These are phyloP conservation scores for Mycena citricolor DNA, from an alignment of 1,284 basidiomycete species.

Conservation along the genomic window DNA sequence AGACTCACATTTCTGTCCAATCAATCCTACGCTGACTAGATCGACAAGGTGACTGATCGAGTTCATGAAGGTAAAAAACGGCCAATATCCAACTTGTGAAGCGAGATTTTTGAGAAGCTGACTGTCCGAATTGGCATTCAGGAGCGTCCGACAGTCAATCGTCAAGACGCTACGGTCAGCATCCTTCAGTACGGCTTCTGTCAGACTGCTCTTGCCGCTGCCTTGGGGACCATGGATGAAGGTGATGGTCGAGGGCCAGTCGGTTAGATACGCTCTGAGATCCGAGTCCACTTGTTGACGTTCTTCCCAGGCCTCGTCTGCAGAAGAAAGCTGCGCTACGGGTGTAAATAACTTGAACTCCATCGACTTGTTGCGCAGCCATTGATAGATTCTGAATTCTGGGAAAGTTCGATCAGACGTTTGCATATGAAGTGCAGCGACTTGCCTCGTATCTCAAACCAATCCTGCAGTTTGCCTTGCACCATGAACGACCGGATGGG, in stretches of 20 bases:
- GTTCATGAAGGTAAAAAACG: constrained; percentile 87
- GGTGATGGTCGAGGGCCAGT: constrained; percentile 69
- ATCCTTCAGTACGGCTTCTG: constrained; percentile 55
- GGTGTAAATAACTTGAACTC: constrained; percentile 39
- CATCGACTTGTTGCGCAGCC: constrained; percentile 60
- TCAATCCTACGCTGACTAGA: constrained; percentile 89
- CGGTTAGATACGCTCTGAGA: constrained; percentile 69
- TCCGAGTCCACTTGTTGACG: constrained; percentile 72
- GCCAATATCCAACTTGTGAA: constrained; percentile 86
- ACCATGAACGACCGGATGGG: constrained; percentile 87
- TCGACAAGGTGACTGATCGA: constrained; percentile 88
- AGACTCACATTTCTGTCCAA: constrained; percentile 88
- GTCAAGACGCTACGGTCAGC: constrained; percentile 28
- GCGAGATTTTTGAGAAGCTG: constrained; percentile 72
- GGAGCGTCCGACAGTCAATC: constrained; percentile 80
- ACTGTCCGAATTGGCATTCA: constrained; percentile 68
- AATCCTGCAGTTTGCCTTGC: constrained; percentile 77
- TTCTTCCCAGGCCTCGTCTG: constrained; percentile 72
- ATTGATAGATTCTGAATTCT: constrained; percentile 63
- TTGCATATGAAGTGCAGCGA: neutral
- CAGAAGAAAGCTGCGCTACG: constrained; percentile 15
- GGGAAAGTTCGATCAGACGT: neutral
- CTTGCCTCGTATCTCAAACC: constrained; percentile 65
- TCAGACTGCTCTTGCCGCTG: constrained; percentile 80
- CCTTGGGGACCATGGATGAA: constrained; percentile 91